Conservation (phyloP, 2,329 filamentous ascomycete genomes). For the Camptophora hylomeconis region DNA sequence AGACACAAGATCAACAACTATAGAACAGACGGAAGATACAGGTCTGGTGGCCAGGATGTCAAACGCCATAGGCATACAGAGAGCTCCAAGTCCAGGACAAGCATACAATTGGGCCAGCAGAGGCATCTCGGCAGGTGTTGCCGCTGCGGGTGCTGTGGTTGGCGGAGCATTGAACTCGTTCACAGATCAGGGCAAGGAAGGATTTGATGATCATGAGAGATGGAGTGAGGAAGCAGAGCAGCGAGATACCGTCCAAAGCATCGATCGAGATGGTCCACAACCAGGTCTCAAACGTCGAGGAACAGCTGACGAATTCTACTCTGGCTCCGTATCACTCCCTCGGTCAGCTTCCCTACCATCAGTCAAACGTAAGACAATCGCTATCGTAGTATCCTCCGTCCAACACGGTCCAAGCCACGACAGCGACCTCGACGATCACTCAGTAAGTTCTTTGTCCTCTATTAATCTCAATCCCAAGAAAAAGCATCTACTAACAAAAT, state of each 20-base stretch:
- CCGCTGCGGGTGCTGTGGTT: conserved; percentile 69
- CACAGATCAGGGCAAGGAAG: conserved; percentile 67
- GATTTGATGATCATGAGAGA: conserved; percentile 72
- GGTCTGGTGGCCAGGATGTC: conserved; percentile 66
- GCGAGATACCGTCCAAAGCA: conserved; percentile 32
- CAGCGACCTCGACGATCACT: conserved; percentile 57
- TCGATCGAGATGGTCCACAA: no score
- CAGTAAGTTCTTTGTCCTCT: conserved; percentile 44
- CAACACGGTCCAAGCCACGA: conserved; percentile 43
- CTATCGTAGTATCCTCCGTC: conserved; percentile 75
- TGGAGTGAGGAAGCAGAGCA: conserved; percentile 85
- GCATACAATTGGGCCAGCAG: conserved; percentile 73
- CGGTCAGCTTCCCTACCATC: conserved; percentile 8
- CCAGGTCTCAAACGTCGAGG: conserved; percentile 17
- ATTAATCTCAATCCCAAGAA: background rate
- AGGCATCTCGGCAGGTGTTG: conserved; percentile 66
- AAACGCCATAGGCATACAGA: conserved; percentile 45
- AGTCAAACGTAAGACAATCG: conserved; percentile 59
- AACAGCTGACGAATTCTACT: conserved; percentile 21
- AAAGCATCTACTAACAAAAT: conserved; percentile 10
- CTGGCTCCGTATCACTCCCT: conserved; percentile 12
- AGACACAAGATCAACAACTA: conserved; percentile 24
- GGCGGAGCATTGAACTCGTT: conserved; percentile 74
- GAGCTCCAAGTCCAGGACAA: conserved; percentile 73
- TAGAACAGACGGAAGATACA: conserved; percentile 32